Evolutionary conservation across 1,284 basidiomycete genomes (phyloP), one percentile per base, ranked within the genome.

Genomic region (Cerrena zonata): DNA sequence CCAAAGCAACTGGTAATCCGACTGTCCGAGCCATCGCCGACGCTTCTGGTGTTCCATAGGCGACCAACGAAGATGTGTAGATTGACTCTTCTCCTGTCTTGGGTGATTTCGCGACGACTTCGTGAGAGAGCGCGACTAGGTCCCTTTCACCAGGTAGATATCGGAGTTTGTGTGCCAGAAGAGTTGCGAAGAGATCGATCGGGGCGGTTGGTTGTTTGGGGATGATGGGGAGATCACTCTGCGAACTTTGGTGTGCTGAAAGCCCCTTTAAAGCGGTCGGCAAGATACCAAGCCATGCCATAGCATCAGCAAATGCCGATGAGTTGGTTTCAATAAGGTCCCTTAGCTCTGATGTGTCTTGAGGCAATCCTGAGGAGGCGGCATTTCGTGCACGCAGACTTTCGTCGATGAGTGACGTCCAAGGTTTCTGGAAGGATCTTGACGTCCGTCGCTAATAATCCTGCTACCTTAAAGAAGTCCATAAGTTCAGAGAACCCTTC

Each of bases 21-120:
- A 97, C 94, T 1, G 89, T 91, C 43, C 84, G 78, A 11, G 91
- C 82, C 94, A 97, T 97, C 1, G 92, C 91, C 0, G 86, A 85
- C 15, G 79, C 81, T 44, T 66, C 63, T 1, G 75, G 61, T 12
- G 78, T 80, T 0, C 91, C 93, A 58, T 88, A 90, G 47, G 80
- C 75, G 36, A 90, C 74, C 13, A 96, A 68, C 21, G 82, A 80
- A 2, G 90, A 90, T 7, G 84, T 89, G 58, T 94, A 81, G 23
- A 86, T 75, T 63, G 87, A 78, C 56, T 75, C 71, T 11, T 19
- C 51, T 38, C 0, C 15, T 22, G 48, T 26, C 40, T 49, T 50
- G 27, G 46, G 51, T 7, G 64, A 62, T 45, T 58, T 57, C 18
- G 80, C 73, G 42, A 86, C 77, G 57, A 94, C 75, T 64, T 93